Conservation (phyloP, 1,284 basidiomycete genomes). For the Melampsora larici-populina region DNA sequence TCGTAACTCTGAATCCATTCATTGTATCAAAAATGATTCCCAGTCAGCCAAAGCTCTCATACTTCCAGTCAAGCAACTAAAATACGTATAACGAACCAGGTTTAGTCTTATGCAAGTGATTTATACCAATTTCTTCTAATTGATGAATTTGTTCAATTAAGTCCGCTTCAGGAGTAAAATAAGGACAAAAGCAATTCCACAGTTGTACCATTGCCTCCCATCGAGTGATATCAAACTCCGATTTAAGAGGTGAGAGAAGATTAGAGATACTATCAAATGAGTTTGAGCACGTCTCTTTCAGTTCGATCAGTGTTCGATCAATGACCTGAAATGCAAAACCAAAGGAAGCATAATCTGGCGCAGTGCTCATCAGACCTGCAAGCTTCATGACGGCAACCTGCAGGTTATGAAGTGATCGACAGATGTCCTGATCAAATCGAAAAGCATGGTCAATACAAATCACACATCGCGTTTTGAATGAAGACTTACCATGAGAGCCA, state of each 20-base stretch:
- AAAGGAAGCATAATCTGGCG: slow-evolving; percentile 35
- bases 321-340: slow-evolving; percentile 38
- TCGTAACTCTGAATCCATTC: slow-evolving; percentile 12
- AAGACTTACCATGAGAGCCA: background rate
- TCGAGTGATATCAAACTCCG: slow-evolving; percentile 23
- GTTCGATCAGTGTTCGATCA: slow-evolving; percentile 17
- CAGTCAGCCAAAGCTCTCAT: background rate
- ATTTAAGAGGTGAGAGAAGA: slow-evolving; percentile 14
- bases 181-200: slow-evolving; percentile 39
- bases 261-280: background rate
- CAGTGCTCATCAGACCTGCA: background rate
- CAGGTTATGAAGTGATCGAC: slow-evolving; percentile 6
- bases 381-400: slow-evolving; percentile 16
- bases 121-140: background rate
- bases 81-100: slow-evolving; percentile 3
- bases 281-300: background rate
- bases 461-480: background rate
- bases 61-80: background rate
- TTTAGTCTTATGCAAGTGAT: slow-evolving; percentile 18
- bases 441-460: background rate
- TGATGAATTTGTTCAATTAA: slow-evolving; percentile 5
- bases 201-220: slow-evolving; percentile 29
- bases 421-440: background rate
- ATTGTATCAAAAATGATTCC: background rate
- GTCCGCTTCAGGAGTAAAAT: background rate